Conservation (phyloP, 2,329 filamentous ascomycete genomes). For the Zymoseptoria ardabiliae region DNA sequence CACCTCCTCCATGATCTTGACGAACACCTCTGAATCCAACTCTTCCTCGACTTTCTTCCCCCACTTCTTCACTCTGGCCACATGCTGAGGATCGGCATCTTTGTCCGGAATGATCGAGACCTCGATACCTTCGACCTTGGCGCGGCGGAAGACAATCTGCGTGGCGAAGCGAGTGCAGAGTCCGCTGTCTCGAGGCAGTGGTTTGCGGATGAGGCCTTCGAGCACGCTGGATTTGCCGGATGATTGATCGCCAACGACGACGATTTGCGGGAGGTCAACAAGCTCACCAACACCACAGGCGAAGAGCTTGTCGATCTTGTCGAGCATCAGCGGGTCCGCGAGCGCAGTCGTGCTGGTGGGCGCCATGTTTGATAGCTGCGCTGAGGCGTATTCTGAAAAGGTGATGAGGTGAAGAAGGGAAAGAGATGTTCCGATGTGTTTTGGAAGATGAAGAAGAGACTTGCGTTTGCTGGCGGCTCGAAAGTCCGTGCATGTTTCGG, state of each 20-base stretch:
- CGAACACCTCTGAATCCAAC: slow-evolving; percentile 16
- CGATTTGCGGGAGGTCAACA: slow-evolving; percentile 29
- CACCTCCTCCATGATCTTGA: slow-evolving; percentile 20
- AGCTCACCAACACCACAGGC: slow-evolving; percentile 37
- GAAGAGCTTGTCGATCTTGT: slow-evolving; percentile 48
- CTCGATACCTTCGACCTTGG: neutral
- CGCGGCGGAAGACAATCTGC: slow-evolving; percentile 22
- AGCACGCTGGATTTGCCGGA: slow-evolving; percentile 57
- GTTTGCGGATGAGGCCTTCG: slow-evolving; percentile 51
- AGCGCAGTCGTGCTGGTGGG: neutral
- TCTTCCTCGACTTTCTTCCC: slow-evolving; percentile 2
- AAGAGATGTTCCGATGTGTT: neutral
- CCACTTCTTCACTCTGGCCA: slow-evolving; percentile 5
- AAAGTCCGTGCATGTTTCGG: neutral
- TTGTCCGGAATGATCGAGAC: slow-evolving; percentile 20
- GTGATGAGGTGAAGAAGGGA: neutral
- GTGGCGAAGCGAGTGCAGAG: slow-evolving; percentile 45
- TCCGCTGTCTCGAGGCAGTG: slow-evolving; percentile 48
- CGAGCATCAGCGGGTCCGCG: slow-evolving; percentile 35
- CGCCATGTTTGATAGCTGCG: neutral
- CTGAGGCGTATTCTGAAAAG: neutral
- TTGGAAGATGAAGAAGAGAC: neutral
- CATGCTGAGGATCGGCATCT: slow-evolving; percentile 11
- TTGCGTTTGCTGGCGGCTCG: neutral
- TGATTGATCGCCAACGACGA: slow-evolving; percentile 56